Evolutionary conservation across 108 stramenopile genomes (phyloP), one percentile per base, ranked within the genome.

Genomic region (Asterionellopsis glacialis): DNA sequence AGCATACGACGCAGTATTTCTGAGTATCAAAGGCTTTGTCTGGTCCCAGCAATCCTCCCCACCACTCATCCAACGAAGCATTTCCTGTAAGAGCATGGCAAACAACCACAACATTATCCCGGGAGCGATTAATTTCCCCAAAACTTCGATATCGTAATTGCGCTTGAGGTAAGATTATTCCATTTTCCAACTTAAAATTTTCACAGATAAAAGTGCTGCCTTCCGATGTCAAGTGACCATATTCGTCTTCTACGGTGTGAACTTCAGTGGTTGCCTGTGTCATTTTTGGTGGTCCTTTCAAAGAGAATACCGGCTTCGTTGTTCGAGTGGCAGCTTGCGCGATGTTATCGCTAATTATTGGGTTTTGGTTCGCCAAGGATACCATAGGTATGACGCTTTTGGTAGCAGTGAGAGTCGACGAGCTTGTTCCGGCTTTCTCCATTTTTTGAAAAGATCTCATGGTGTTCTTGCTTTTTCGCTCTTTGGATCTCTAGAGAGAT

Each of bases 11-110:
- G 55, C 91, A 88, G 62, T 97, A 95, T 49, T 84, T 87, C 59
- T 77, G 74, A 9, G 94, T 95, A 72, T 96, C 97, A 70, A 98
- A 95, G n/a, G 93, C 85, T 51, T 90, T 87, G n/a, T 80, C 84
- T 0, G 81, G 79, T 60, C 94, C 94, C 11, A 95, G 76, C 51
- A 95, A 61, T 54, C 67, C 86, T n/a, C 93, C 93, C 97, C 97
- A 98, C 97, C 97, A 98, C 3, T 74, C 63, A 52, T 96, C 90
- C 23, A 98, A 64, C 18, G 74, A 75, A 26, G 94, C 86, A 70
- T 96, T 98, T 9, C 95, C 97, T 14, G 97, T 98, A 0, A 98
- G 69, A 10, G 95, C 97, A 67, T 98, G 97, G 76, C 95, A 96
- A 11, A 98, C 77, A 1, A 98, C 93, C 22, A 98, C 25, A 1